Conservation (phyloP, 2,329 filamentous ascomycete genomes). For the Aspergillus thermomutatus region DNA sequence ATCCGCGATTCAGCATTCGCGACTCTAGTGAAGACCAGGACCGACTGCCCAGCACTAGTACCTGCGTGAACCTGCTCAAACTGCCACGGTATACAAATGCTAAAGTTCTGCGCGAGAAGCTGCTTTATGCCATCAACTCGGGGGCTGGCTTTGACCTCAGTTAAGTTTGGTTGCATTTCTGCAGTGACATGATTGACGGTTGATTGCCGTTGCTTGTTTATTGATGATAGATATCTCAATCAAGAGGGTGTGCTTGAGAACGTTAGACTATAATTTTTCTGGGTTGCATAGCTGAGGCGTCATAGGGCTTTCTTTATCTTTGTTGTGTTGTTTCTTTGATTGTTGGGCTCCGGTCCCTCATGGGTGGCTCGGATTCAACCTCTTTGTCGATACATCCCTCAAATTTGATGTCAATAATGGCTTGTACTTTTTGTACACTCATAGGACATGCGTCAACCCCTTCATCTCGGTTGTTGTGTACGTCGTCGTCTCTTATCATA, state of each 20-base stretch:
- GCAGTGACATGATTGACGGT: not conserved
- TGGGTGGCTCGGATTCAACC: not conserved
- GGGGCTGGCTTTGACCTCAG: constrained; percentile 86
- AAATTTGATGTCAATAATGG: not conserved
- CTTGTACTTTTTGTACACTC: not conserved
- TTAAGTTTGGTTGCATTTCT: constrained; percentile 11
- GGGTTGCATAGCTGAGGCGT: constrained; percentile 32
- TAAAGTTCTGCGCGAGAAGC: constrained; percentile 66
- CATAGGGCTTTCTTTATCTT: constrained; percentile 6
- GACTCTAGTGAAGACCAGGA: constrained; percentile 75
- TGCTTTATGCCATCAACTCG: constrained; percentile 84
- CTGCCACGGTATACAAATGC: constrained; percentile 74
- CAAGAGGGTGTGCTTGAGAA: not conserved
- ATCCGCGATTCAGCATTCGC: constrained; percentile 82
- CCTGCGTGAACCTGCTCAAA: constrained; percentile 93
- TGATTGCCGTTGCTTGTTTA: not conserved
- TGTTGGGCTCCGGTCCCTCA: not conserved
- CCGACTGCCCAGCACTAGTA: constrained; percentile 86
- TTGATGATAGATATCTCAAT: not conserved
- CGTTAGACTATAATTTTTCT: not conserved
- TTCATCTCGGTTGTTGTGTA: not conserved
- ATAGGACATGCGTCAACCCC: not conserved
- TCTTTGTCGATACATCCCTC: not conserved
- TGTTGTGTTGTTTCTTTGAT: constrained; percentile 2
- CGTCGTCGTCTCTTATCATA: not conserved